Conservation (phyloP, 495 filamentous ascomycete species). For the Aspergillus incahuasiensis region DNA sequence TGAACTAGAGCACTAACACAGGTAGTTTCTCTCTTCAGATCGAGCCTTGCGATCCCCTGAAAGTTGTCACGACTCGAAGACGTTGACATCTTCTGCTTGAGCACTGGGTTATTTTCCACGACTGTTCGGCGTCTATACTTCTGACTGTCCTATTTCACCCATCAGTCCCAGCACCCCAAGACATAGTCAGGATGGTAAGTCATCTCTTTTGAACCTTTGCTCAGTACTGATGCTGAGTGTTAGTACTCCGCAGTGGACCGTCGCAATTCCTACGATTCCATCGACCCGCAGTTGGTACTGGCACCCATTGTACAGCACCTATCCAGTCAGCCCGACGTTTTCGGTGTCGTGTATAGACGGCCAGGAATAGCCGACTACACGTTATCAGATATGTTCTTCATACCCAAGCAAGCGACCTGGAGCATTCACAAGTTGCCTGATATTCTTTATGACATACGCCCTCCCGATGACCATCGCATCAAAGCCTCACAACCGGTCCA, state of each 20-base stretch:
- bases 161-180: background rate
- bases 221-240: background rate
- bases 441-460: slow-evolving; percentile 18
- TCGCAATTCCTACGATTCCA: background rate
- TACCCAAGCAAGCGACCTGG: slow-evolving; percentile 17
- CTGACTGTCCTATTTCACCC: background rate
- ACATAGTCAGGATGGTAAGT: background rate
- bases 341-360: background rate
- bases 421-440: slow-evolving; percentile 16
- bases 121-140: background rate
- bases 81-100: background rate
- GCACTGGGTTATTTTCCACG: background rate
- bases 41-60: background rate
- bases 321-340: background rate
- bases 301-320: background rate
- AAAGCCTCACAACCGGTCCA: background rate
- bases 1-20: background rate
- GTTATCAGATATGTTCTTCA: background rate
- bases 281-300: background rate
- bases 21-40: background rate
- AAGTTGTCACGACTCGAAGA: too few relatives aligned
- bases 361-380: background rate
- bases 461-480: slow-evolving; percentile 3
- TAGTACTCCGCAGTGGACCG: background rate
- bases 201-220: background rate